Evolutionary conservation across 2,329 filamentous ascomycete genomes (phyloP), one percentile per base, ranked within the genome.

Genomic region (Fusarium xylarioides): DNA sequence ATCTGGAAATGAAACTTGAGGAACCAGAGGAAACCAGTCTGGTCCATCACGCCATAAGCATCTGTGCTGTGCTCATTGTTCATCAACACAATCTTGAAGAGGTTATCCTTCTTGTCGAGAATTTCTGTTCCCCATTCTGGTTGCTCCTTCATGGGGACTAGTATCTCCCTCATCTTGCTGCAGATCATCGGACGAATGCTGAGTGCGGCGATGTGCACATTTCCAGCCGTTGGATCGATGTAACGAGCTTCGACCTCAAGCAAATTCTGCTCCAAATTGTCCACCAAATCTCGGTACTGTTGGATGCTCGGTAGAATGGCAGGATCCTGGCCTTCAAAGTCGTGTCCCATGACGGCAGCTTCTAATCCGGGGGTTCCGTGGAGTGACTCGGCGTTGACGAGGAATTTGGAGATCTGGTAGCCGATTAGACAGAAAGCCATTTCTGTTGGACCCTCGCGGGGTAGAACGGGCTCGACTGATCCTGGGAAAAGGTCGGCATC

Each of bases 361-460:
- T 90, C 88, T 32, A 89, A 81, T 2, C 83, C 84, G 3, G 85
- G 84, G 1, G 80, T 82, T 18, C 86, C 84, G 21, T 81, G 79
- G 15, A 79, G 77, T 18, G 79, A 77, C 35, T 85, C 84, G 10
- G 85, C 83, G 4, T 80, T 82, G 26, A 86, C 79, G 63, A 90
- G 81, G 66, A 88, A 86, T 38, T 83, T 83, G 47, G 84, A 84
- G 7, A 90, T 81, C 53, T 86, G 85, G 79, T 85, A 86, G 9
- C 83, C 80, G 15, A 89, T 79, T 37, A 90, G 74, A 68, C 85
- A 85, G 68, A 89, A 89, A 2, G 87, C 86, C 89, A 91, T 91
- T 68, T 91, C 89, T 1, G 89, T 91, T 6, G 89, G 88, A 0
- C 88, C 88, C 4, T 89, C 86, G 26, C 85, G 85, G 18, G 86